Evolutionary conservation across 192 early-diverging fungal genomes (phyloP).

Genomic region (Backusella australiensis): DNA sequence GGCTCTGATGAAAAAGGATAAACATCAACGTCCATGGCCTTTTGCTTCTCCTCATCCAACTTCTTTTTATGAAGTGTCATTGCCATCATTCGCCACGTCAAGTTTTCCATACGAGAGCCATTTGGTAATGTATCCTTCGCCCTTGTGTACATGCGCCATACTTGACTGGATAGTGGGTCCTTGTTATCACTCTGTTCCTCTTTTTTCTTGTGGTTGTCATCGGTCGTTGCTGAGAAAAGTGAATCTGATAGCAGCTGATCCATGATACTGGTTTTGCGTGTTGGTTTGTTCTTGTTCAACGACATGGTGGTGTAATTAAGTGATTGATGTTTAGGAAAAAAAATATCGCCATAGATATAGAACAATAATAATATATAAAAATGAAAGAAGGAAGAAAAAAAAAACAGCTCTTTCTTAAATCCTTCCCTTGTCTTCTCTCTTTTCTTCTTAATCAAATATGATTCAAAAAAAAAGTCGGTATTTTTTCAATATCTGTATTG

Average conservation of each 20-base stretch:
- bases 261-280: background rate
- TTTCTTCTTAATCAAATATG: background rate
- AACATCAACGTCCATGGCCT: background rate
- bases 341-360: constrained; percentile 11
- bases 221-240: background rate
- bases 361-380: background rate
- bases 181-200: constrained; percentile 35
- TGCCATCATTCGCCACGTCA: constrained; percentile 83
- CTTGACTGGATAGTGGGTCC: constrained; percentile 52
- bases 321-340: constrained; percentile 12
- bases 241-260: constrained; percentile 16
- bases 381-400: background rate
- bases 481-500: background rate
- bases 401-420: background rate
- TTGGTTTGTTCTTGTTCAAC: constrained; percentile 2
- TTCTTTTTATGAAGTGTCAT: constrained; percentile 52
- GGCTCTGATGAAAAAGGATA: constrained; percentile 11
- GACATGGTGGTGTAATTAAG: constrained; percentile 11
- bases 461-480: background rate
- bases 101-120: constrained; percentile 79
- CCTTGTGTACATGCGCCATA: constrained; percentile 79
- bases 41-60: background rate
- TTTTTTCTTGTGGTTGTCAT: constrained; percentile 7
- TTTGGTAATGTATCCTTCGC: constrained; percentile 76
- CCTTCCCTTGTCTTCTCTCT: background rate